phyloP scores from a whole-genome alignment of 2,329 filamentous ascomycete genomes.

The Alternaria arbusti region DNA sequence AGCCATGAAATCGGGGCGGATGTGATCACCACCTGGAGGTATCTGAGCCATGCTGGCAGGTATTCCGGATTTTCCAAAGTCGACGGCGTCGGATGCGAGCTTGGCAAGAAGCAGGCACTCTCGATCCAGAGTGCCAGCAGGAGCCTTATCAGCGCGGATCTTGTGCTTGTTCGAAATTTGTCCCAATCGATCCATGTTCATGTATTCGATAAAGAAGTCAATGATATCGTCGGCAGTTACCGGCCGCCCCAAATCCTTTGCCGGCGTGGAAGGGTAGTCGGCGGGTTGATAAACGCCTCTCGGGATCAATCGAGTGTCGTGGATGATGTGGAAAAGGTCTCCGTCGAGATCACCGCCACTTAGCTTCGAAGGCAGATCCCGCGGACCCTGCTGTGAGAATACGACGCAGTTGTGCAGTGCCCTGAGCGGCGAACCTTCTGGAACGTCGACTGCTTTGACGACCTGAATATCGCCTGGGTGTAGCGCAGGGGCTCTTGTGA shows the following conservation, averaged over 20 bases:
- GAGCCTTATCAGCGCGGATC: slow-evolving; percentile 48
- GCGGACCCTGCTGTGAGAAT: slow-evolving; percentile 72
- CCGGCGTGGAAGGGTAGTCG: slow-evolving; percentile 68
- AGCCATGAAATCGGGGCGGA: slow-evolving; percentile 62
- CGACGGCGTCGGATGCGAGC: slow-evolving; percentile 45
- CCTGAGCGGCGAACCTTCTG: slow-evolving; percentile 65
- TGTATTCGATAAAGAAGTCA: slow-evolving; percentile 72
- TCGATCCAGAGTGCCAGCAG: slow-evolving; percentile 31
- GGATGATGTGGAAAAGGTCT: slow-evolving; percentile 82
- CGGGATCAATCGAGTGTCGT: slow-evolving; percentile 63
- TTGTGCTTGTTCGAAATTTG: slow-evolving; percentile 52
- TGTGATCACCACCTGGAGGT: slow-evolving; percentile 21
- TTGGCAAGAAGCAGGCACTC: slow-evolving; percentile 49
- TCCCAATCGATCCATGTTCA: slow-evolving; percentile 53
- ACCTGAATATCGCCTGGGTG: slow-evolving; percentile 82
- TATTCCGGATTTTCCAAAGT: slow-evolving; percentile 40
- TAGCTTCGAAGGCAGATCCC: slow-evolving; percentile 79
- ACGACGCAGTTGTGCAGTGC: slow-evolving; percentile 75
- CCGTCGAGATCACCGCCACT: slow-evolving; percentile 86
- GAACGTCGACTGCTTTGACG: slow-evolving; percentile 65
- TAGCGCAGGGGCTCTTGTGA: slow-evolving; percentile 81
- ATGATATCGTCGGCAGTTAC: slow-evolving; percentile 73
- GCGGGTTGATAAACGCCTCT: slow-evolving; percentile 62
- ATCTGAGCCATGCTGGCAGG: slow-evolving; percentile 21
- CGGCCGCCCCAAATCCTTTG: slow-evolving; percentile 64